Base-by-base conservation (phyloP, 2,329 filamentous ascomycete species). In the Aspergillus hortae region DNA sequence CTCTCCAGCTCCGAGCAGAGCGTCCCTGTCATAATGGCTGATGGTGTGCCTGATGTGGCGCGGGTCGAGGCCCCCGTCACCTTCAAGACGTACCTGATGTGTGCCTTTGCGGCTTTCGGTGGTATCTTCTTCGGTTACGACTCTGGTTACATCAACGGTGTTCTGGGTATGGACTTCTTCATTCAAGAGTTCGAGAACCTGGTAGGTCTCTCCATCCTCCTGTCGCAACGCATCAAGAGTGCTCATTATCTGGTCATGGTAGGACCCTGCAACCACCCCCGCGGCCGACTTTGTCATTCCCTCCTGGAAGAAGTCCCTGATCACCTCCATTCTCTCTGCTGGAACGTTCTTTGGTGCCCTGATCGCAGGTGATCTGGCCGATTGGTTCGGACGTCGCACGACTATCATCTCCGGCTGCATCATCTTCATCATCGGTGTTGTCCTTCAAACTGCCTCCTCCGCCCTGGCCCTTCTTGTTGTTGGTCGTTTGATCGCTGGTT, bases 311-410 rank as follows among this genome's bases (percentile, higher is more conserved):
- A 77, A 81, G 61, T 85, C 83, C 17, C 75, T 87, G 46, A 86
- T 91, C 67, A 85, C 85, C 66, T 90, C 87, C 17, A 90, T 92
- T 61, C 82, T 92, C 50, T 92, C 89, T 33, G 82, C 79, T 66
- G 83, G 84, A 70, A 90, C 88, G 62, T 92, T 92, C 80, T 87
- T 90, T 56, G 85, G 89, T 68, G 86, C 89, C 51, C 66, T 92
- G 59, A 83, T 90, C 56, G 88, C 87, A 52, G 89, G 89, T 78
- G 87, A 90, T 68, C 68, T 92, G 56, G 83, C 89, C 59, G 89
- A 94, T 69, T 81, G 77, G 70, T 84, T 89, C 52, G 89, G 89
- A 52, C 71, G 71, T 59, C 69, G 70, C 63, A 83, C 78, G 67
- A 88, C 87, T 56, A 82, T 90, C 71, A 85, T 90, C 53, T n/a